Evolutionary conservation across 768 basidiomycete genomes (phyloP).

Genomic region (Multifurca ochricompacta): DNA sequence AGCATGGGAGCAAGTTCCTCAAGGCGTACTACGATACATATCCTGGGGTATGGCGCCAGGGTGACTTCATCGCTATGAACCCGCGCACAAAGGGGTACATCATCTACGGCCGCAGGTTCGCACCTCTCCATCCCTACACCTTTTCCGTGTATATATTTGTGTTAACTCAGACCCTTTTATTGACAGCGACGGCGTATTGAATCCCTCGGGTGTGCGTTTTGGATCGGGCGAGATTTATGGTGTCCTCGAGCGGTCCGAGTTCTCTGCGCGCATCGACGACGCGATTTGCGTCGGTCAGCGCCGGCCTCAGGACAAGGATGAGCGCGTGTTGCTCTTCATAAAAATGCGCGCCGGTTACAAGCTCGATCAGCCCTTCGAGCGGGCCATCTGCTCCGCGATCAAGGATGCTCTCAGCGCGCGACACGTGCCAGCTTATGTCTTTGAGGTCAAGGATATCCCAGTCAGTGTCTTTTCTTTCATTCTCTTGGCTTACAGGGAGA

Average conservation of each 20-base stretch:
- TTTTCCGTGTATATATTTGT: constrained; percentile 10
- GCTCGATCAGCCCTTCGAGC: constrained; percentile 38
- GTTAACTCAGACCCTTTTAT: constrained; percentile 10
- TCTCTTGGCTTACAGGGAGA: not conserved
- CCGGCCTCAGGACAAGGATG: constrained; percentile 53
- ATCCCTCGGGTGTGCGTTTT: constrained; percentile 76
- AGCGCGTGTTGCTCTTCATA: constrained; percentile 69
- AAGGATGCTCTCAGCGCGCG: constrained; percentile 53
- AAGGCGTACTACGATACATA: constrained; percentile 60
- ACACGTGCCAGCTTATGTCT: constrained; percentile 67
- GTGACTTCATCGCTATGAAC: constrained; percentile 60
- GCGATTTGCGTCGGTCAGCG: constrained; percentile 62
- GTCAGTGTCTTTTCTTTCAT: constrained; percentile 33
- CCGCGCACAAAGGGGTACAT: constrained; percentile 53
- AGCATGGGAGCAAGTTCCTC: constrained; percentile 44
- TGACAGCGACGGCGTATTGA: constrained; percentile 59
- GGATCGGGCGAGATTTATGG: constrained; percentile 79
- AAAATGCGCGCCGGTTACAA: constrained; percentile 49
- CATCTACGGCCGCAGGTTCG: constrained; percentile 54
- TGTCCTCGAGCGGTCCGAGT: constrained; percentile 44
- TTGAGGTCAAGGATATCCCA: constrained; percentile 58
- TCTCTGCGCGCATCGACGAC: constrained; percentile 51
- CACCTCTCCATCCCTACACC: not conserved
- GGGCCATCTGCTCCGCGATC: constrained; percentile 49
- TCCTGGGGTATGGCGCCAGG: constrained; percentile 62